Evolutionary conservation across 2,329 filamentous ascomycete genomes (phyloP).

Genomic region (Aspergillus sp.): DNA sequence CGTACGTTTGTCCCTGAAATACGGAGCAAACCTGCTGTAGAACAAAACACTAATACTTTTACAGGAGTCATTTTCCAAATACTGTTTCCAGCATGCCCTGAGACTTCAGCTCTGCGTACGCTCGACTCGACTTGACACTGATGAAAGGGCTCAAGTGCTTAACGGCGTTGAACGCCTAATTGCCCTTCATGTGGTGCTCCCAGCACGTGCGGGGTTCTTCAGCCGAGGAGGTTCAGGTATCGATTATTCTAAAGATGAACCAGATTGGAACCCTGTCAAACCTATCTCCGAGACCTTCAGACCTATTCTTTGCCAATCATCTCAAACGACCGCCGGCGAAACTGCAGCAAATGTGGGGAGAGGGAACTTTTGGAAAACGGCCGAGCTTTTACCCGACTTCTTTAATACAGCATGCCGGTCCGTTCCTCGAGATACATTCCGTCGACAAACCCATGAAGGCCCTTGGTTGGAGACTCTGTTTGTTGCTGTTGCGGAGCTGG

Average conservation of each 20-base stretch:
- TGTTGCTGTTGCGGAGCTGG: slow-evolving; percentile 35
- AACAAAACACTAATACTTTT: slow-evolving; percentile 6
- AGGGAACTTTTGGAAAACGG: slow-evolving; percentile 23
- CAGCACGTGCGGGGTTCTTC: slow-evolving; percentile 34
- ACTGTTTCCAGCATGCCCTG: slow-evolving; percentile 31
- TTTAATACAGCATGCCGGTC: slow-evolving; percentile 44
- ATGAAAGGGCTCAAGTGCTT: slow-evolving; percentile 26
- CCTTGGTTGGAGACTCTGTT: slow-evolving; percentile 49
- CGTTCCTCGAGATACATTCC: slow-evolving; percentile 39
- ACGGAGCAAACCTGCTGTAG: neutral
- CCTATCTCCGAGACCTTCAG: slow-evolving; percentile 32
- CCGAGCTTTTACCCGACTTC: slow-evolving; percentile 34
- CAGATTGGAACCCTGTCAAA: slow-evolving; percentile 29
- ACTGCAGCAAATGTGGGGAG: neutral
- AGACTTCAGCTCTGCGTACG: slow-evolving; percentile 26
- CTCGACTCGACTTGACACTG: slow-evolving; percentile 22
- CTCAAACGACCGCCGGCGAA: neutral
- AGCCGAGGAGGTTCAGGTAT: slow-evolving; percentile 28
- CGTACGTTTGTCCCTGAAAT: slow-evolving; percentile 13
- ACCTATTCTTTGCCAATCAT: slow-evolving; percentile 26
- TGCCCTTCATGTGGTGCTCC: slow-evolving; percentile 38
- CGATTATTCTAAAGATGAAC: slow-evolving; percentile 28
- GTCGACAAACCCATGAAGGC: slow-evolving; percentile 41
- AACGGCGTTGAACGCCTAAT: slow-evolving; percentile 32
- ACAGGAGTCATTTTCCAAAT: slow-evolving; percentile 25